Percentiles rank a stretch among this genome's conserved stretches.
Conservation (phyloP, 176 grass and related monocot genomes). For the barley (Hordeum vulgare) region DNA sequence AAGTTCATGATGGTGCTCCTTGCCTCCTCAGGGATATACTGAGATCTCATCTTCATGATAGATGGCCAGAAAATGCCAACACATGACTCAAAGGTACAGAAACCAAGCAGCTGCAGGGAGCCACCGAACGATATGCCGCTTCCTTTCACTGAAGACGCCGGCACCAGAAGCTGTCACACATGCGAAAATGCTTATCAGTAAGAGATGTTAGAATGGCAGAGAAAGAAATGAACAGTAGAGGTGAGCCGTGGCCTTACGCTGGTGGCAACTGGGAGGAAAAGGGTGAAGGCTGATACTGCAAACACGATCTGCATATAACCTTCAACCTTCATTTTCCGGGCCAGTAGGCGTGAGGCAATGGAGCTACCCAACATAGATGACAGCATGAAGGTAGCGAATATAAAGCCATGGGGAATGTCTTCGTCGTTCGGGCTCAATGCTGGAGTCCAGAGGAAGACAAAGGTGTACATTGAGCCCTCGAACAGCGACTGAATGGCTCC, state of each 20-base stretch:
- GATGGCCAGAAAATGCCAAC: slow-evolving; percentile 92
- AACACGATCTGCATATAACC: slow-evolving; percentile 99
- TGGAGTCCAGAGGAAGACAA: slow-evolving; percentile 96
- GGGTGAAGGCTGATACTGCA: slow-evolving; percentile 61
- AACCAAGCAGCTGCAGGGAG: slow-evolving; percentile 71
- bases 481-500: slow-evolving; percentile 98
- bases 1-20: slow-evolving; percentile 95
- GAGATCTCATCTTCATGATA: slow-evolving; percentile 95
- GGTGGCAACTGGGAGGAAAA: slow-evolving; percentile 78
- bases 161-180: slow-evolving; percentile 52
- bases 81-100: slow-evolving; percentile 76
- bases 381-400: slow-evolving; percentile 99
- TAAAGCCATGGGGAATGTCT: slow-evolving; percentile 91
- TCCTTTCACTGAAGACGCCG: slow-evolving; percentile 44
- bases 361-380: slow-evolving; percentile 98
- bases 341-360: slow-evolving; percentile 66
- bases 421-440: slow-evolving; percentile 85
- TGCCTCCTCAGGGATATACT: slow-evolving; percentile 86
- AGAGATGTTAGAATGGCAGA: neutral
- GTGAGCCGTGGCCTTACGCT: slow-evolving; percentile 43
- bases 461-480: slow-evolving; percentile 94
- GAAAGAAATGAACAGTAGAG: neutral
- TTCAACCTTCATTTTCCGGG: slow-evolving; percentile 74
- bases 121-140: slow-evolving; percentile 72
- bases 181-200: neutral